Evolutionary conservation across 257 asterid genomes (phyloP), one percentile per base, ranked within the genome.

Genomic region (Nicotiana otophora): DNA sequence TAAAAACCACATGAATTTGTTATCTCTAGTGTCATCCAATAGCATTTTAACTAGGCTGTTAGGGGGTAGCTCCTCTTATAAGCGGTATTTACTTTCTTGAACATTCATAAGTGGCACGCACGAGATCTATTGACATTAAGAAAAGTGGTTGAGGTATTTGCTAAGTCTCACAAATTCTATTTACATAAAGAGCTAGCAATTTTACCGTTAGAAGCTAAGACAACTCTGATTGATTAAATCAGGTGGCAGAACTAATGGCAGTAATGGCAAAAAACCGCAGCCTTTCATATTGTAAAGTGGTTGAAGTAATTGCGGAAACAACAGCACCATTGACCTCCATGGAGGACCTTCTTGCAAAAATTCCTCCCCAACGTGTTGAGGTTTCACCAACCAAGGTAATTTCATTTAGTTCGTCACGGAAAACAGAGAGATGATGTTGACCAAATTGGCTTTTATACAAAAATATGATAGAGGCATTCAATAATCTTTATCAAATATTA

Each of bases 171-270:
- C n/a, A 26, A 26, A 51, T 48, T 26, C 1, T 75, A 8, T 75
- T 30, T 51, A 23, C 36, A 26, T 75, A 48, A 61, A 15, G 72
- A 3, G 75, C 39, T 79, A 62, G 55, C 17, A 34, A 36, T 39
- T 31, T 61, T 34, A 62, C 34, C 5, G 36, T 79, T 33, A 67
- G 77, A 78, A 80, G 78, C 48, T 62, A 5, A 58, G 55, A 84
- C 85, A 82, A 82, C 81, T 76, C 19, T 83, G n/a, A 16, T 84
- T 84, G 42, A 48, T 55, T 61, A 79, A 31, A 67, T 78, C 95
- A 95, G 99, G 97, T 95, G 64, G 99, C 99, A 60, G 99, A 95
- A 90, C 89, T 95, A 26, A 31, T 95, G 89, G 99, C 97, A 19
- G 87, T 88, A 88, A 94, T 95, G 92, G 96, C 97, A 23, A 92